Base-by-base conservation (phyloP, 2,329 filamentous ascomycete species). In the Fusarium piperis region DNA sequence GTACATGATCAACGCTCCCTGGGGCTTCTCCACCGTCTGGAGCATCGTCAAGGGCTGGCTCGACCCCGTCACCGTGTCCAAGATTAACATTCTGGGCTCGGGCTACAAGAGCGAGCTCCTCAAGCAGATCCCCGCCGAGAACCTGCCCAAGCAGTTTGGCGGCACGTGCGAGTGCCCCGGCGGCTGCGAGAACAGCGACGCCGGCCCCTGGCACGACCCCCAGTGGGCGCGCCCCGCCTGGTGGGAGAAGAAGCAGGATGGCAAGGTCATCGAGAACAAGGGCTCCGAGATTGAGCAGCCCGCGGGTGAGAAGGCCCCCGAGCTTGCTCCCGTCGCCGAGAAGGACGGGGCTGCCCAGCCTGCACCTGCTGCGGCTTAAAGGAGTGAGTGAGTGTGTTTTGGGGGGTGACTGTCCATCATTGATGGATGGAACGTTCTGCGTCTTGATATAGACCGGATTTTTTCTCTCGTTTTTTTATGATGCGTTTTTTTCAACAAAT, bases 1-100 rank as follows among this genome's bases (percentile, higher is more conserved):
- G 80, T 99, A 97, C 88, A 86, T 99, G 77, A 98, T 99, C 90
- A 99, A 99, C 84, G 94, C 95, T 4, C 94, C 94, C 20, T 98
- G 95, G 95, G 95, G 95, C 28, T 98, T 98, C 88, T 92, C 92
- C 69, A 88, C 89, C 75, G 93, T 94, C 71, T 99, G 96, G 88
- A 88, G 85, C 80, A 88, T 97, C 64, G 89, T 98, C 83, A 98
- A 97, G 88, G 91, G 91, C 74, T 98, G 96, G 90, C 89, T 99
- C 78, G 96, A 99, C 84, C 96, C 96, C 58, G 94, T 99, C 78
- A 99, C 96, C 53, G 95, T 97, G 68, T 88, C 92, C 80, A 99
- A 99, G 90, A 99, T 99, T 80, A 91, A 97, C 83, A 91, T 99
- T 64, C 88, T 98, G 39, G 94, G 95, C 73, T 84, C 86, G 73